phyloP scores from a whole-genome alignment of 116 monocot species.

The Papilionanthe hybrid region DNA sequence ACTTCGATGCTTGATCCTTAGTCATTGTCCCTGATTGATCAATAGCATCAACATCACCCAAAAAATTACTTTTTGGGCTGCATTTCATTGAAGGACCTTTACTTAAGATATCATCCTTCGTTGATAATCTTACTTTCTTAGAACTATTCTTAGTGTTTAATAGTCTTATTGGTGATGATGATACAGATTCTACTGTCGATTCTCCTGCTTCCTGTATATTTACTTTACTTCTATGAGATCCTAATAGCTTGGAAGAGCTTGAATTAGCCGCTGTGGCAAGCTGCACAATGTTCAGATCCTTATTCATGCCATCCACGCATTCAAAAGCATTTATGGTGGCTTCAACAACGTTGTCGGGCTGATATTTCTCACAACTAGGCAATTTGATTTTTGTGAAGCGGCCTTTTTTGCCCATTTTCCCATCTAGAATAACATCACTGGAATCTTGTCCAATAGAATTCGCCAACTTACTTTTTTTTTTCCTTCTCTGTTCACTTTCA shows the following conservation, averaged over 20 bases:
- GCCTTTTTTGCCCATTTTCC: too few relatives aligned
- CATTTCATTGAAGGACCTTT: neutral
- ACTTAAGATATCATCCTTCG: constrained; percentile 30
- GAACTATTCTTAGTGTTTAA: constrained; percentile 24
- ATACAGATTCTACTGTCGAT: constrained; percentile 92
- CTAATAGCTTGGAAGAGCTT: constrained; percentile 78
- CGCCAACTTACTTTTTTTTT: constrained; percentile 38
- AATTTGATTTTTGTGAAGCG: too few relatives aligned
- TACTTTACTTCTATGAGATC: constrained; percentile 53
- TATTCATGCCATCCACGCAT: too few relatives aligned
- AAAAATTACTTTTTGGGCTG: constrained; percentile 11
- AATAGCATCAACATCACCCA: too few relatives aligned
- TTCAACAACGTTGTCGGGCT: too few relatives aligned
- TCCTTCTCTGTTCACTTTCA: constrained; percentile 39
- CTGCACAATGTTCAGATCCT: too few relatives aligned
- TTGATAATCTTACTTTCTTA: constrained; percentile 17
- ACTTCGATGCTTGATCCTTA: too few relatives aligned
- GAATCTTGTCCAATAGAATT: constrained; percentile 27
- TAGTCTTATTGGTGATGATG: constrained; percentile 73
- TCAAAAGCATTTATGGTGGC: too few relatives aligned
- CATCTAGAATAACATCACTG: constrained; percentile 11
- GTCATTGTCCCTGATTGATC: too few relatives aligned
- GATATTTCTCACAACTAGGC: too few relatives aligned
- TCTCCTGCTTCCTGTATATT: constrained; percentile 58
- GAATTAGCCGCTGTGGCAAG: constrained; percentile 24